Base-by-base conservation (phyloP, 768 basidiomycete genomes). In the Rubroboletus pulcherrimus region DNA sequence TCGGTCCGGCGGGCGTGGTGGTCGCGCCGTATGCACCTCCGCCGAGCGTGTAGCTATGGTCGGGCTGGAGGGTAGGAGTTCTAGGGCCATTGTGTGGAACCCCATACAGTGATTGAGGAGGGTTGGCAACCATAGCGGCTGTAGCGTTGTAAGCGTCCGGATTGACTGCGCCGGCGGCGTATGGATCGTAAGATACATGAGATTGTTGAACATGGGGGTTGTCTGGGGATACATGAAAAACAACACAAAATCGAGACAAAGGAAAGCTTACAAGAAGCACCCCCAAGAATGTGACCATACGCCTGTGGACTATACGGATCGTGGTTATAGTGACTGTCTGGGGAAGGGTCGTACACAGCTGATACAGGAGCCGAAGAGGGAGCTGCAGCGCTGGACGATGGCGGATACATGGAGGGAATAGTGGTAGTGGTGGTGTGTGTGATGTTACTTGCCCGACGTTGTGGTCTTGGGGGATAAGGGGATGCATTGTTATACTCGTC, bases 401-500 rank as follows among this genome's bases (percentile, higher is more conserved):
- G 69, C 3, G 71, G 66, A 48, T 74, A 74, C 24, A 63, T 42
- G 11, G 76, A 73, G 0, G 76, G 71, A 61, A 78, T 77, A 7
- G 70, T 73, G 11, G 63, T 69, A 5, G 80, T 74, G 7, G 78
- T 72, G 44, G 67, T 66, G 60, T 75, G 75, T 9, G 74, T 75
- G 54, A 67, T 71, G 42, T 58, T 67, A 57, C 74, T 80, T 34
- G 60, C 71, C 52, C 75, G 76, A 37, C 76, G 73, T 34, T 70
- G 73, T 3, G 78, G 75, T 44, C 57, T 59, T 33, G 80, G 78
- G 19, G 83, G 73, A 54, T 79, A 77, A 19, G 81, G 75, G 17
- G 75, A 64, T 21, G 74, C 54, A 33, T 78, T 72, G 64, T 91
- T 88, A 57, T 89, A 91, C 21, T 87, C 87, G 63, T 92, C 90